Base-by-base conservation (phyloP, 768 basidiomycete genomes). In the Podaxis pistillaris region DNA sequence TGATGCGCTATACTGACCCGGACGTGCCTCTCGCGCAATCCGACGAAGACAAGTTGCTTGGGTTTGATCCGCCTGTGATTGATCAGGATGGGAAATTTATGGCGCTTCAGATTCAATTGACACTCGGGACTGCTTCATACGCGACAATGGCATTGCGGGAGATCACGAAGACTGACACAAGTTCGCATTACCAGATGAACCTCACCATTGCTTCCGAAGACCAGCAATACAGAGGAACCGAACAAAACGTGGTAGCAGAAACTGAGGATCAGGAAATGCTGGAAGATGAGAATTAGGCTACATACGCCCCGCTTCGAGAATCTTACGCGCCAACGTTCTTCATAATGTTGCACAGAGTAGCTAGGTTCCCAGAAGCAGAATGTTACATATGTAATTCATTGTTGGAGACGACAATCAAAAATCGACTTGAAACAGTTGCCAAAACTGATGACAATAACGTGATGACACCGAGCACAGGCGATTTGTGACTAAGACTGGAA, bases 111-210 rank as follows among this genome's bases (percentile, higher is more conserved):
- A 86, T 99, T 64, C 77, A 87, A 41, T 75, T 98, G 58, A 86
- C 82, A n/a, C 83, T 99, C 15, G 94, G 92, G 13, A 93, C 94
- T 6, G 91, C 94, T 0, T 90, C 94, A 4, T 99, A 98, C 74
- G 97, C 97, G 1, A 99, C 97, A 1, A 99, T 99, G 97, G 96
- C 96, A 3, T 74, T 99, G 67, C 86, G 94, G 46, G 94, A 97
- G 76, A 86, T 97, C 49, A 94, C 95, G 13, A 98, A 96, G 78
- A 93, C 90, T 37, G 95, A 98, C 70, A 98, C 96, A 19, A 94
- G 93, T 72, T 89, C 94, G 44, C 94, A 94, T 69, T 89, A 87
- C 76, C 96, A 97, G 71, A 90, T 83, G n/a, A 78, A 78, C 66
- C 80, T 95, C 64, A 95, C 93, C 12, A 82, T 80, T 57, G 80